Evolutionary conservation across 805 yeast genomes (phyloP).

Genomic region (Starmera dryadoides): DNA sequence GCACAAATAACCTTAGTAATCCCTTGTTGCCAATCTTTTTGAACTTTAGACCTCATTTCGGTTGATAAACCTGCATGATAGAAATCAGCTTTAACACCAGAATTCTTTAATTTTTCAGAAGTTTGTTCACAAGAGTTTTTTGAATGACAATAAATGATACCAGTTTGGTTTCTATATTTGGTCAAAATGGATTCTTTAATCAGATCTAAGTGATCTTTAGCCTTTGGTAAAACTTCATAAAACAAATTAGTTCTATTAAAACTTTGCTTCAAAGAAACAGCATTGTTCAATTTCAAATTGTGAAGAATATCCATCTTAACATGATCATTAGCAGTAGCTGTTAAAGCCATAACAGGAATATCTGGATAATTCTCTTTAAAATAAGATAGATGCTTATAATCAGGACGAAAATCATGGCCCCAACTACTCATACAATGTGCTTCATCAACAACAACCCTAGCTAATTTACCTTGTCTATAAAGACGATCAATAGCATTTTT

Average conservation of each 20-base stretch:
- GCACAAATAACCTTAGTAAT: conserved; percentile 81
- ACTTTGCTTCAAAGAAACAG: conserved; percentile 75
- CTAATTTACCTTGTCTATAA: conserved; percentile 49
- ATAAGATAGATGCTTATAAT: conserved; percentile 72
- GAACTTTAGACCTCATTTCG: conserved; percentile 66
- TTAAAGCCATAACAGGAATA: conserved; percentile 90
- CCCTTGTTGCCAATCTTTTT: conserved; percentile 74
- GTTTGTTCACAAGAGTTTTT: conserved; percentile 84
- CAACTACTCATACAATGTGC: conserved; percentile 98
- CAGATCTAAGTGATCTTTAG: conserved; percentile 44
- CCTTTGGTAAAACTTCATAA: conserved; percentile 71
- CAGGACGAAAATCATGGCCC: conserved; percentile 99
- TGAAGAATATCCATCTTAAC: conserved; percentile 82
- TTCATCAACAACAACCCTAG: conserved; percentile 90
- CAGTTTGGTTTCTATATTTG: conserved; percentile 54
- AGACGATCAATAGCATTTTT: conserved; percentile 54
- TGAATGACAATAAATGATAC: conserved; percentile 91
- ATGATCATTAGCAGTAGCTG: conserved; percentile 93
- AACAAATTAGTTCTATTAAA: conserved; percentile 83
- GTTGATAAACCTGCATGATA: conserved; percentile 96
- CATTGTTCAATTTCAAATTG: conserved; percentile 56
- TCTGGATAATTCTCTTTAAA: conserved; percentile 70
- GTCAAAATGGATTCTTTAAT: conserved; percentile 47
- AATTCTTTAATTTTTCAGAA: conserved; percentile 46
- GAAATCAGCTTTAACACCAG: conserved; percentile 62